Percentiles rank a stretch among this genome's conserved stretches.
Evolutionary conservation across 257 asterid species (phyloP).

Genomic region (Solanum dulcamara): DNA sequence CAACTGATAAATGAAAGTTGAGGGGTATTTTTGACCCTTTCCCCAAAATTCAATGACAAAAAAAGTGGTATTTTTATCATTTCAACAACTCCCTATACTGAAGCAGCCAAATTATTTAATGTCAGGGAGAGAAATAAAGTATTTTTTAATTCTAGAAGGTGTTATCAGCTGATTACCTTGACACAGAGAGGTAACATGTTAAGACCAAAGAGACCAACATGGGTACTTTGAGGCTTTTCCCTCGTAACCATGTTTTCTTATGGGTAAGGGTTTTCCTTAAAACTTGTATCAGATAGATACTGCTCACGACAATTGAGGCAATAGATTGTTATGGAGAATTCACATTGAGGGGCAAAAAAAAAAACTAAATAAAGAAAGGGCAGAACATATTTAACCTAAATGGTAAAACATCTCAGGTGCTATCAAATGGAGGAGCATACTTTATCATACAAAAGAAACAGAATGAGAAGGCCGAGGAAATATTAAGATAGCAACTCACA

Average conservation of each 20-base stretch:
- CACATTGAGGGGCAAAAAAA: background rate
- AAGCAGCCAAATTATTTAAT: background rate
- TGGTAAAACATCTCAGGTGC: background rate
- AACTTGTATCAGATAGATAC: background rate
- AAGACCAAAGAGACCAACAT: background rate
- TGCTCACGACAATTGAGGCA: background rate
- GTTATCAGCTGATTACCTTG: background rate
- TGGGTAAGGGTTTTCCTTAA: background rate
- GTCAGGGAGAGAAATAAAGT: background rate
- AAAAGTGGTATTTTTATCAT: background rate
- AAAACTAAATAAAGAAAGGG: background rate
- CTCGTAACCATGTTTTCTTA: background rate
- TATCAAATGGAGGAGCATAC: background rate
- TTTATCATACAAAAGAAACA: background rate
- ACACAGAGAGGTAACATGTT: background rate
- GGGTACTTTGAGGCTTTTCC: background rate
- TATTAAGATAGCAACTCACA: constrained; percentile 47
- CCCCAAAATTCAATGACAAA: background rate
- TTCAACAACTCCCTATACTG: background rate
- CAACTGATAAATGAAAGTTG: no score
- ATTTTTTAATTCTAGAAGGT: background rate
- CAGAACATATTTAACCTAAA: background rate
- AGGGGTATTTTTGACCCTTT: no score
- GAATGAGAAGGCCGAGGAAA: background rate
- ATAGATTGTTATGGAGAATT: background rate